Conservation (phyloP, 2,329 filamentous ascomycete species). For the Chaetomium sp. region DNA sequence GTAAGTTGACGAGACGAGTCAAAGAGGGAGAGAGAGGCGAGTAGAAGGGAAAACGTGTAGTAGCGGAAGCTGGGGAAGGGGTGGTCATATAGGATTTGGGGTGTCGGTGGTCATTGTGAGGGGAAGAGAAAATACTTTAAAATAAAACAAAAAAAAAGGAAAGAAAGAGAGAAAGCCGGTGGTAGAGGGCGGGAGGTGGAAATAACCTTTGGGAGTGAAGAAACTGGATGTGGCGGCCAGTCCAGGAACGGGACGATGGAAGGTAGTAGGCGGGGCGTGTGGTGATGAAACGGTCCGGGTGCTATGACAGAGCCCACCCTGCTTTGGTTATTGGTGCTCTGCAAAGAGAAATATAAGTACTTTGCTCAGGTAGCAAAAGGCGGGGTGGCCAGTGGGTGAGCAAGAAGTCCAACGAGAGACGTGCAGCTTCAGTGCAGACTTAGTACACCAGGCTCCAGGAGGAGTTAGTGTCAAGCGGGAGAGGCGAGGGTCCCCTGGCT, state of each 20-base stretch:
- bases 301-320: slow-evolving; percentile 34
- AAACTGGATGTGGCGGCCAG: slow-evolving; percentile 44
- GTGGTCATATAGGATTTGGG: neutral
- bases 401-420: slow-evolving; percentile 12
- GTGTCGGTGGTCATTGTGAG: neutral
- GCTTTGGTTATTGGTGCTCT: slow-evolving; percentile 38
- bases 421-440: slow-evolving; percentile 9
- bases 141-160: neutral
- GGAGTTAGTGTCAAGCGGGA: slow-evolving; percentile 22
- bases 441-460: slow-evolving; percentile 15
- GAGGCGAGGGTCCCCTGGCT: slow-evolving; percentile 24
- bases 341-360: slow-evolving; percentile 25
- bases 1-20: slow-evolving; percentile 20
- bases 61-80: neutral
- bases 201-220: slow-evolving; percentile 32
- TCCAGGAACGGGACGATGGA: slow-evolving; percentile 33
- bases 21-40: slow-evolving; percentile 2
- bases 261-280: slow-evolving; percentile 36
- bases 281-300: slow-evolving; percentile 36
- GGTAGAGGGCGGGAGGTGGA: slow-evolving; percentile 23
- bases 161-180: slow-evolving; percentile 8
- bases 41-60: slow-evolving; percentile 4
- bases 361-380: slow-evolving; percentile 24
- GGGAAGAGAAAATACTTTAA: neutral
- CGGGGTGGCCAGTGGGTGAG: slow-evolving; percentile 22